These are phyloP conservation scores for Talaromyces sp. DNA, from an alignment of 2,329 filamentous ascomycete species.

Conservation along the genomic window DNA sequence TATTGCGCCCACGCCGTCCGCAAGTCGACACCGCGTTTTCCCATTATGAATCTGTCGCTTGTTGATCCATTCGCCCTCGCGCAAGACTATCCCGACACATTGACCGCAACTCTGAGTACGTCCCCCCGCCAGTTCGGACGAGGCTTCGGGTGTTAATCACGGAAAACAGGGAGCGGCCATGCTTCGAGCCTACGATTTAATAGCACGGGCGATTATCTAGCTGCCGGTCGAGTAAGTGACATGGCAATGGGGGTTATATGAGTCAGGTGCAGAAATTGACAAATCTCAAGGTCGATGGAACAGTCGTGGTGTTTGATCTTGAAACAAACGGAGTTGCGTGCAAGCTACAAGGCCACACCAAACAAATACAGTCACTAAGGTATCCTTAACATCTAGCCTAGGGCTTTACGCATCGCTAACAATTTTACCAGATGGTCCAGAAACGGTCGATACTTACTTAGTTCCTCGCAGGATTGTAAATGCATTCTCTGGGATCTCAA, in stretches of 20 bases:
- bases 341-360: conserved; percentile 88
- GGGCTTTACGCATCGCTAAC: background rate
- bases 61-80: conserved; percentile 68
- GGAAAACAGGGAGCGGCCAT: conserved; percentile 53
- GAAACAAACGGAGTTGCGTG: conserved; percentile 96
- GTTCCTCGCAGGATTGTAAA: conserved; percentile 93
- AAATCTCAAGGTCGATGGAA: conserved; percentile 66
- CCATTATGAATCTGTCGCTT: conserved; percentile 64
- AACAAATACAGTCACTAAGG: conserved; percentile 86
- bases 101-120: conserved; percentile 78
- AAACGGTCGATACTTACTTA: conserved; percentile 85
- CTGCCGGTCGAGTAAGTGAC: conserved; percentile 71
- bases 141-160: conserved; percentile 28
- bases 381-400: conserved; percentile 18
- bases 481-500: conserved; percentile 91
- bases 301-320: conserved; percentile 91
- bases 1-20: background rate
- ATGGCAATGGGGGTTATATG: background rate
- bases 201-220: conserved; percentile 87
- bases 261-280: background rate
- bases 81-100: conserved; percentile 83
- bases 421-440: conserved; percentile 68
- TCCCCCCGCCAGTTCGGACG: conserved; percentile 22
- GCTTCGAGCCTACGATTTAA: conserved; percentile 77
- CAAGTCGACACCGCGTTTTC: background rate